phyloP scores from a whole-genome alignment of 1,284 basidiomycete genomes.

The Ceratobasidium sp. region DNA sequence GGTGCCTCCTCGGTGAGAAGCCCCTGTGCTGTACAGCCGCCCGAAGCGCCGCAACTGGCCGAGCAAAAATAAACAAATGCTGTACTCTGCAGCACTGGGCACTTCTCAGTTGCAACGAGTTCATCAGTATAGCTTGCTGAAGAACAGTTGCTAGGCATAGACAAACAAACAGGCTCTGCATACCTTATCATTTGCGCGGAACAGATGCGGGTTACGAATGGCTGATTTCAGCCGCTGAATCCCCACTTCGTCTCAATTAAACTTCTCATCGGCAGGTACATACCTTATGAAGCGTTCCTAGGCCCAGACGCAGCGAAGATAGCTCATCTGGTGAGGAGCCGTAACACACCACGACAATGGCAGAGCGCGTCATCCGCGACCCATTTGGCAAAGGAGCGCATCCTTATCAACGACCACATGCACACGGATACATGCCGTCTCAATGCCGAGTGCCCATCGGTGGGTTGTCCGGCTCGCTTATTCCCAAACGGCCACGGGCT shows the following conservation, averaged over 20 bases:
- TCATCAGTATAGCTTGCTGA: conserved; percentile 2
- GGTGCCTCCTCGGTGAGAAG: conserved; percentile 18
- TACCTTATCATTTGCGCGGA: conserved; percentile 33
- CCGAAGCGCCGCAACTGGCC: conserved; percentile 8
- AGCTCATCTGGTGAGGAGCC: conserved; percentile 20
- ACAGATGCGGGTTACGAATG: conserved; percentile 12
- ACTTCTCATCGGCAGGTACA: conserved; percentile 25
- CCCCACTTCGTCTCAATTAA: conserved; percentile 11
- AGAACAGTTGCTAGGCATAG: background rate
- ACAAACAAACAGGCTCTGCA: conserved; percentile 39
- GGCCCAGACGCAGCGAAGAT: conserved; percentile 23
- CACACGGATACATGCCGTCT: conserved; percentile 18
- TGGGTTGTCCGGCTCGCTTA: conserved; percentile 18
- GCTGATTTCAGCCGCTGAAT: too few species aligned
- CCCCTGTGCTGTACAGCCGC: conserved; percentile 29
- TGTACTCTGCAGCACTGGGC: background rate
- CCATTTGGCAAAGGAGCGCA: conserved; percentile 33
- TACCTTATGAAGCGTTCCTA: conserved; percentile 16
- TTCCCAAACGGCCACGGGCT: background rate
- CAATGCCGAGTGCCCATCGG: conserved; percentile 34
- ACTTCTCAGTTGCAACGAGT: background rate
- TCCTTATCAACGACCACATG: conserved; percentile 41
- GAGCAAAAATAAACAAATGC: background rate
- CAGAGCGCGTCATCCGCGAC: conserved; percentile 33
- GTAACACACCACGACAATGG: conserved; percentile 1